Base-by-base conservation (phyloP, 441 rosid genomes). In the Populus hybrid region DNA sequence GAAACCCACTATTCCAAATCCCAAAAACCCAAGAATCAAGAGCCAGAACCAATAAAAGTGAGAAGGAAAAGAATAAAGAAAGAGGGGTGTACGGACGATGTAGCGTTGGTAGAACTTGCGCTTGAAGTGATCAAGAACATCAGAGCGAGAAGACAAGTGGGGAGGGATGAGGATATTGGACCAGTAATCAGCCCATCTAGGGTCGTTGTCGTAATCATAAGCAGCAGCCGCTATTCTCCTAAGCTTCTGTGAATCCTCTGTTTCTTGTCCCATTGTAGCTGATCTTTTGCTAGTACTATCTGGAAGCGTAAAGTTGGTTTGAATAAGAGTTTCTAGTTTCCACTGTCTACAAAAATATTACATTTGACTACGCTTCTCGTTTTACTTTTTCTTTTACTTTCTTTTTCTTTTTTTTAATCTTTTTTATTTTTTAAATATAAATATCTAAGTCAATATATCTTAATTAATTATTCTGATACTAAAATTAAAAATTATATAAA, bases 21-120 rank as follows among this genome's bases (percentile, higher is more conserved):
- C 69, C 23, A 77, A n/a, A 75, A 2, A 24, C 36, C 42, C 64
- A 63, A 61, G 5, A 69, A 68, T 42, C 29, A 53, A 77, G 29
- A 72, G 18, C 7, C 56, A 18, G 63, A 45, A 40, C 9, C 12
- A 38, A 38, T 7, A 23, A 31, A 36, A 64, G 10, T 16, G 9
- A 20, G 26, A 8, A 36, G 45, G 74, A 4, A 50, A 42, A 6
- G 31, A 0, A 10, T 35, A 63, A 24, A 63, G 69, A 2, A 28
- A 28, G 35, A 12, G 53, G 40, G 0, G 73, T 24, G 79, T 79
- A 83, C 87, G 76, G 73, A 96, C 98, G 81, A 90, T 85, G 85
- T 53, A 94, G n/a, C 99, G 97, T 84, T 94, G 99, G 83, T 96
- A 96, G 90, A 94, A 96, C 86, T 96, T 96, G 91, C 90, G 94